Base-by-base conservation (phyloP, 768 basidiomycete genomes). In the Neoboletus subvelutipes region DNA sequence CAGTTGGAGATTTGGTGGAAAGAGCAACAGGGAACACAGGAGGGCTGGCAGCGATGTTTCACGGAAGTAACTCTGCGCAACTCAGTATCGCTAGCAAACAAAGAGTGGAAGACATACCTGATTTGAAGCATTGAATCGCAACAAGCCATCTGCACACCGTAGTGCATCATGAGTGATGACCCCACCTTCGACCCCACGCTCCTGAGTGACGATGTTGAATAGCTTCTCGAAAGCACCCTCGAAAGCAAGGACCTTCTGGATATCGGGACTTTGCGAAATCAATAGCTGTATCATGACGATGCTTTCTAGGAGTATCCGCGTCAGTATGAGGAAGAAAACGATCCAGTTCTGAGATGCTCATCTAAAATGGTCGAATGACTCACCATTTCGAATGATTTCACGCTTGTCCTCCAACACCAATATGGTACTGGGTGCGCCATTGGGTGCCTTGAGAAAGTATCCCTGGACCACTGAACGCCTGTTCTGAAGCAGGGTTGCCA, bases 201-300 rank as follows among this genome's bases (percentile, higher is more conserved):
- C 96, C 59, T 84, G 81, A 10, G 83, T 80, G 58, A 98, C 83
- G 47, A 91, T 94, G 54, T 86, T 86, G 75, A 98, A 94, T 31
- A 99, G 80, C 68, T 89, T 92, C 76, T 99, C 97, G 66, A 99
- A 98, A 2, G 91, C 92, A 20, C 97, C 94, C 64, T 94, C 94
- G 64, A 99, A 99, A 0, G 95, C 94, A 45, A 98, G 84, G 31
- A 98, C 86, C 73, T 98, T 98, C 68, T 98, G 96, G 36, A 99
- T 91, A 70, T 98, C 93, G 33, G 90, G 83, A 64, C 90, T 98
- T 63, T 94, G 89, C 0, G 85, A 84, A 37, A 90, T 84, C 15
- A 99, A 78, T 6, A 85, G 77, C 59, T 95, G 90, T 34, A 94
- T 80, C 75, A 95, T 84, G 17, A 85, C 78, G 39, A 97, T 84